Evolutionary conservation across 1,139 yeast species (phyloP).

Genomic region (Diutina ranongensis): DNA sequence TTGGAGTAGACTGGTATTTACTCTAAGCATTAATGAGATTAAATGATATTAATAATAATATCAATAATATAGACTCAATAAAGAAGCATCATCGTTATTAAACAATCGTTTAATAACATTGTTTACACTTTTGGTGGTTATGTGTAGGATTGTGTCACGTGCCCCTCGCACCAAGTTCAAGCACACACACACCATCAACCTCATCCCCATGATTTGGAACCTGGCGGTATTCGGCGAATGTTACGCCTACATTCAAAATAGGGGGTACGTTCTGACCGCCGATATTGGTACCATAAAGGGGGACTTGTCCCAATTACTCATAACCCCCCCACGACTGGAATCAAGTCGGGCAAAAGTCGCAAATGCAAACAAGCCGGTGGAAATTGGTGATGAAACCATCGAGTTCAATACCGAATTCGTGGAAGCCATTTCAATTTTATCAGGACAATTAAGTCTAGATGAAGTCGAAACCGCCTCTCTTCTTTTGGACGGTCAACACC

Average conservation of each 20-base stretch:
- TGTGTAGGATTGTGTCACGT: too few species aligned
- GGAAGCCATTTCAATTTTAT: slow-evolving; percentile 48
- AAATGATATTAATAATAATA: too few species aligned
- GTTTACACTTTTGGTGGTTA: too few species aligned
- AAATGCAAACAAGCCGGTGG: background rate
- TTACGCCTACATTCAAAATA: slow-evolving; percentile 23
- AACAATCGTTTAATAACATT: too few species aligned
- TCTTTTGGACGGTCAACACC: slow-evolving; percentile 27
- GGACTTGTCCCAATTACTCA: slow-evolving; percentile 40
- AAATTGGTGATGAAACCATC: slow-evolving; percentile 21
- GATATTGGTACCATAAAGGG: slow-evolving; percentile 13
- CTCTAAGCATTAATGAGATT: too few species aligned
- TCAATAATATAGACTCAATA: too few species aligned
- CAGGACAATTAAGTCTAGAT: slow-evolving; percentile 29
- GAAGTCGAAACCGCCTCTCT: slow-evolving; percentile 28
- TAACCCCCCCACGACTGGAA: slow-evolving; percentile 42
- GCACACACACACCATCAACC: background rate
- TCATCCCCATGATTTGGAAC: slow-evolving; percentile 17
- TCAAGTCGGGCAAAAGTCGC: slow-evolving; percentile 24
- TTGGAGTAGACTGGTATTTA: too few species aligned
- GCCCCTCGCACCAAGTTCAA: background rate
- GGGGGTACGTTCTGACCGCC: slow-evolving; percentile 16
- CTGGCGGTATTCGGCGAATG: slow-evolving; percentile 22
- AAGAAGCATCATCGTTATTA: too few species aligned
- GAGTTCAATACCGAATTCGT: slow-evolving; percentile 50